A percentile compares a stretch with the other conserved stretches of the same genome.
phyloP scores from a whole-genome alignment of 192 early-diverging fungal genomes.

The Piromyces finnis region DNA sequence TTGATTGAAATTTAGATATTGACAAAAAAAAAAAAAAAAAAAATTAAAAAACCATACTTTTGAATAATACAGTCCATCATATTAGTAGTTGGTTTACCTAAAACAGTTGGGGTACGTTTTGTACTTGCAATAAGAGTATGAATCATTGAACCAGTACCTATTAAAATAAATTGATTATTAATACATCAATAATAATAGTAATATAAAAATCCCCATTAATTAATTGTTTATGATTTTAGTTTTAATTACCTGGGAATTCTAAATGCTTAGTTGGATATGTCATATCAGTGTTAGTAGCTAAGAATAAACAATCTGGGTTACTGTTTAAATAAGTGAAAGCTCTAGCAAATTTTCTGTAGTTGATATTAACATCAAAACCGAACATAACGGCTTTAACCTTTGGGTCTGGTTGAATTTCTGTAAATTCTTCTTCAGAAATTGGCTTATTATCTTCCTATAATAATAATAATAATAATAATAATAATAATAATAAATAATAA shows the following conservation, averaged over 20 bases:
- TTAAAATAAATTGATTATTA: not conserved
- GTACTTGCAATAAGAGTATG: slow-evolving; percentile 55
- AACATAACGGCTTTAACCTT: slow-evolving; percentile 76
- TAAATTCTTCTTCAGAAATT: slow-evolving; percentile 27
- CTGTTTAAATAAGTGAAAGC: slow-evolving; percentile 66
- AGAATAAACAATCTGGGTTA: slow-evolving; percentile 56
- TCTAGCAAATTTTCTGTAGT: slow-evolving; percentile 82
- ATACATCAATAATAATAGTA: too few relatives aligned
- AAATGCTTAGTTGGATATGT: slow-evolving; percentile 68
- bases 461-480: too few relatives aligned
- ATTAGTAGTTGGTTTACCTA: slow-evolving; percentile 83
- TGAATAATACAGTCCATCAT: slow-evolving; percentile 87
- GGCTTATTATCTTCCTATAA: slow-evolving; percentile 22
- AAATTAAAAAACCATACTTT: slow-evolving; percentile 24
- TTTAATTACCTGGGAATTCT: slow-evolving; percentile 61
- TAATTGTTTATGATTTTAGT: too few relatives aligned
- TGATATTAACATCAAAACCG: slow-evolving; percentile 82
- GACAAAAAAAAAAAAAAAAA: not conserved
- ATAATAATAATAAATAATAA: too few relatives aligned
- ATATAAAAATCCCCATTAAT: too few relatives aligned
- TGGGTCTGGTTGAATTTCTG: slow-evolving; percentile 37
- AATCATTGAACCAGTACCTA: slow-evolving; percentile 67
- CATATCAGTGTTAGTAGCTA: slow-evolving; percentile 83
- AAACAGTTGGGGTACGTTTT: slow-evolving; percentile 53
- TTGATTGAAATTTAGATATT: too few relatives aligned